Base-by-base conservation (phyloP, 495 filamentous ascomycete species). In the Penicillium malachiteum region DNA sequence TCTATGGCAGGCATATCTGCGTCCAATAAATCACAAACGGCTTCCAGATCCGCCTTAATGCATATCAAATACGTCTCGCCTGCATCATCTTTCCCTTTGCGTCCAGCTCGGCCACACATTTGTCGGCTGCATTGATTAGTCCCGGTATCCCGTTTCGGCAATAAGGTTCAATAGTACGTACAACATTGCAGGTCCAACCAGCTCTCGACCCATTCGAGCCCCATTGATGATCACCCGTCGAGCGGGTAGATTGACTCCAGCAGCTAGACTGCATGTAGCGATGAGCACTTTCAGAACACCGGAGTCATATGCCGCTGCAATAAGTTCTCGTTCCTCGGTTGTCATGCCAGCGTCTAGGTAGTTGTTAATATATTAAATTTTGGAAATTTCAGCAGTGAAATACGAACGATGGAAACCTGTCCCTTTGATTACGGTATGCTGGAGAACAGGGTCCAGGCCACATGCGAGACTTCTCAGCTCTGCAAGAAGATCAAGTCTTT, bases 41-140 rank as follows among this genome's bases (percentile, higher is more conserved):
- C 81, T 62, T 87, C 83, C 35, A 92, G 63, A 59, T 92, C 89
- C n/a, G 74, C 68, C 56, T 82, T 81, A 14, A 84, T 80, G 60
- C 89, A 92, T 54, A 88, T 90, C 4, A 94, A 71, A 64, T 88
- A 92, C 16, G 87, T 92, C 72, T 92, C 90, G 6, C 90, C 90
- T 42, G 87, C 70, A 21, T 89, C 87, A 52, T 92, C 89, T 56
- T 91, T 92, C 11, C 90, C 89, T 66, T 92, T 92, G 52, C 90
- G 84, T 26, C 90, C 90, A 18, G 90, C 90, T 52, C 90, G 81
- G 11, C 90, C 90, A 60, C 88, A 84, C 90, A 92, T 94, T 71
- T 94, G 90, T 37, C 88, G 82, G 9, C 86, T 88, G 63, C 21
- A 26, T 26, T 26, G 21, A 26, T 26, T 26, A 26, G 21, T 26